These are phyloP conservation scores for Scenedesmus sp. DNA, from an alignment of 163 green algal species.

Conservation along the genomic window DNA sequence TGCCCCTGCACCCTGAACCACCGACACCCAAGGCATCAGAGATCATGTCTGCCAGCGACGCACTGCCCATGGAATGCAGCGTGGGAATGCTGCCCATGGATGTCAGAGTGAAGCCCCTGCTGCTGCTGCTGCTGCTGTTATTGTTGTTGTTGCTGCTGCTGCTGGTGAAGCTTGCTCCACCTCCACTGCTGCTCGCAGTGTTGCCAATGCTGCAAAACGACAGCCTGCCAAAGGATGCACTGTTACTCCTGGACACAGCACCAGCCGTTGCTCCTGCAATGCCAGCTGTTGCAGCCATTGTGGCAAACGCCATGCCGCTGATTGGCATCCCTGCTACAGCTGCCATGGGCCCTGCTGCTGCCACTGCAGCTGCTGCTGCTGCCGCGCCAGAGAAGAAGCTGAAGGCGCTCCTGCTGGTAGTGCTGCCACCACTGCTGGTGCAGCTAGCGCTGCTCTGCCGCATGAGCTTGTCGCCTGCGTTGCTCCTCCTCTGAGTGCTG, in stretches of 20 bases:
- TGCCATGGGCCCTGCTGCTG: background rate
- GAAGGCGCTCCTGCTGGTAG: background rate
- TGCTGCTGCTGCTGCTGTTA: background rate
- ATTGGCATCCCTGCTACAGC: background rate
- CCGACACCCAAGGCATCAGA: background rate
- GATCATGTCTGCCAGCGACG: background rate
- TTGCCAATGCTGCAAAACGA: background rate
- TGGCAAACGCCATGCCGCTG: background rate
- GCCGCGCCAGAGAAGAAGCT: constrained; percentile 20
- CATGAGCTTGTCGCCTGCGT: background rate
- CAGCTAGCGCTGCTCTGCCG: background rate
- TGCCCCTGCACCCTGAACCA: background rate
- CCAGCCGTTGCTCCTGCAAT: background rate
- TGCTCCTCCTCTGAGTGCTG: background rate
- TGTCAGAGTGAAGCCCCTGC: background rate
- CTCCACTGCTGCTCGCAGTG: background rate
- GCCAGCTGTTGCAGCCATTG: background rate
- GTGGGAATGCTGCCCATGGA: constrained; percentile 16
- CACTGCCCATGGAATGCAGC: constrained; percentile 27
- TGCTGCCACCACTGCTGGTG: background rate
- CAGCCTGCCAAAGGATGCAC: background rate
- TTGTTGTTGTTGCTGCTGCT: background rate
- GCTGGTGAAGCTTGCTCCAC: background rate
- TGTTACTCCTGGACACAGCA: constrained; percentile 2
- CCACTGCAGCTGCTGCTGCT: background rate